These are phyloP conservation scores for Akanthomyces lecanii DNA, from an alignment of 2,329 filamentous ascomycete genomes.

Conservation along the genomic window DNA sequence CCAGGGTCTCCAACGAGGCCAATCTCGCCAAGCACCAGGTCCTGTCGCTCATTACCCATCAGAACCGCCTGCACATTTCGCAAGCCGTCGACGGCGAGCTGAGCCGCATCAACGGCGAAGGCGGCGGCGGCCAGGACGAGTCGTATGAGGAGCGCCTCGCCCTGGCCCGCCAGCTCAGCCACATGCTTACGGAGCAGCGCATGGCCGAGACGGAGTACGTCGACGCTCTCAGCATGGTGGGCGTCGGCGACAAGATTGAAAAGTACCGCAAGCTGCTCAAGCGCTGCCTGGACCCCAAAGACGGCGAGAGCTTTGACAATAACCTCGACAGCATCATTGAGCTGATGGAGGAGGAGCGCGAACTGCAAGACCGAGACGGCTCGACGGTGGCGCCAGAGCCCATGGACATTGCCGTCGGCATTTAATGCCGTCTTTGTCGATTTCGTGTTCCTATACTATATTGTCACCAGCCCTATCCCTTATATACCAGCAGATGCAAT, in stretches of 20 bases:
- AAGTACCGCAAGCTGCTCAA: constrained; percentile 68
- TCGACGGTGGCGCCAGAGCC: constrained; percentile 26
- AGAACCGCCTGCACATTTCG: constrained; percentile 50
- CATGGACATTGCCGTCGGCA: constrained; percentile 22
- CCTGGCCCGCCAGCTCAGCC: constrained; percentile 54
- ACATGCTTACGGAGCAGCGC: constrained; percentile 56
- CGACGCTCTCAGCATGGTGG: constrained; percentile 62
- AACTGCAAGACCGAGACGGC: constrained; percentile 38
- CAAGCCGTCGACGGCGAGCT: constrained; percentile 50
- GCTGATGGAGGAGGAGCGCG: constrained; percentile 59
- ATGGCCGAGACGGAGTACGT: constrained; percentile 64
- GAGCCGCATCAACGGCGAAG: constrained; percentile 47
- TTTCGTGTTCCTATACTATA: not conserved
- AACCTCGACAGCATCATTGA: constrained; percentile 58
- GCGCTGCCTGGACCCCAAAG: constrained; percentile 62
- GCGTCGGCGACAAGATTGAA: constrained; percentile 68
- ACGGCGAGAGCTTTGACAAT: constrained; percentile 63
- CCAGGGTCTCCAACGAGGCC: constrained; percentile 48
- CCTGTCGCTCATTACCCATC: constrained; percentile 46
- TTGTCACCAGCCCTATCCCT: not conserved
- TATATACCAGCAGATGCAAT: constrained; percentile 13
- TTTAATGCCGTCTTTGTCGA: not conserved
- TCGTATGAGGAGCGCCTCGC: constrained; percentile 52
- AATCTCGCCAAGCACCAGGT: constrained; percentile 46
- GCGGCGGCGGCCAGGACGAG: constrained; percentile 32